phyloP scores from a whole-genome alignment of 495 filamentous ascomycete species.

The Bathelium albidoporum region DNA sequence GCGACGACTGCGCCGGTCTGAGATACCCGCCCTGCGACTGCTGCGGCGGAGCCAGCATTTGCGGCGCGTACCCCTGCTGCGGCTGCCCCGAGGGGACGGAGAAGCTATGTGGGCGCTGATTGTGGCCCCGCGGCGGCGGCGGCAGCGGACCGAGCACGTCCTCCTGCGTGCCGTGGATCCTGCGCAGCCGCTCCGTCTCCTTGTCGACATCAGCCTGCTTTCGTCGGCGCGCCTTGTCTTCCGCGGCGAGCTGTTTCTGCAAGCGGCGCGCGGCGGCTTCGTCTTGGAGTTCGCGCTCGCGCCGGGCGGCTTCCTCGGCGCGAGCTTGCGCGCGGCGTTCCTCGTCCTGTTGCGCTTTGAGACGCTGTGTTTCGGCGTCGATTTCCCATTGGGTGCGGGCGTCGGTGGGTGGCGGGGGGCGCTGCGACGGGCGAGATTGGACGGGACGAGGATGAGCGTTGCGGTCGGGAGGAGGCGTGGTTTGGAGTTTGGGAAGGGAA shows the following conservation, averaged over 20 bases:
- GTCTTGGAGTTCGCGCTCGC: conserved; percentile 44
- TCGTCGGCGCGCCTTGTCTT: conserved; percentile 56
- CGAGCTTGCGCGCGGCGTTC: conserved; percentile 22
- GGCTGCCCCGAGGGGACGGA: not conserved
- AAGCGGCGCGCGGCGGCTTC: conserved; percentile 57
- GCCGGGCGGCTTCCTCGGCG: conserved; percentile 18
- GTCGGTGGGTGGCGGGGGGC: conserved; percentile 29
- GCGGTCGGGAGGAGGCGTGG: conserved; percentile 3
- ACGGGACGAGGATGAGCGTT: conserved; percentile 6
- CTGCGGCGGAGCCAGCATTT: conserved; percentile 1
- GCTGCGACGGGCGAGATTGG: not conserved
- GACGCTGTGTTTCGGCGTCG: conserved; percentile 53
- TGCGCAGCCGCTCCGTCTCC: conserved; percentile 73
- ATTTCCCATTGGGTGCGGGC: conserved; percentile 47
- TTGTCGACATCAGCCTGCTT: conserved; percentile 65
- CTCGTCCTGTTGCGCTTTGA: conserved; percentile 46
- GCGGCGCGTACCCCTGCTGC: not conserved
- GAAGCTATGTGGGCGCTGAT: conserved; percentile 20
- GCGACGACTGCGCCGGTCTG: not conserved
- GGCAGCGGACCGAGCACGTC: conserved; percentile 22
- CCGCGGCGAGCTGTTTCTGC: conserved; percentile 66
- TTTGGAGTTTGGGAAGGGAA: conserved; percentile 24
- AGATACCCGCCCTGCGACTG: conserved; percentile 5
- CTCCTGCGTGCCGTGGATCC: conserved; percentile 55
- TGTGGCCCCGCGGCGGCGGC: conserved; percentile 20